Conservation (phyloP, 2,329 filamentous ascomycete species). For the Aschersonia sp. region DNA sequence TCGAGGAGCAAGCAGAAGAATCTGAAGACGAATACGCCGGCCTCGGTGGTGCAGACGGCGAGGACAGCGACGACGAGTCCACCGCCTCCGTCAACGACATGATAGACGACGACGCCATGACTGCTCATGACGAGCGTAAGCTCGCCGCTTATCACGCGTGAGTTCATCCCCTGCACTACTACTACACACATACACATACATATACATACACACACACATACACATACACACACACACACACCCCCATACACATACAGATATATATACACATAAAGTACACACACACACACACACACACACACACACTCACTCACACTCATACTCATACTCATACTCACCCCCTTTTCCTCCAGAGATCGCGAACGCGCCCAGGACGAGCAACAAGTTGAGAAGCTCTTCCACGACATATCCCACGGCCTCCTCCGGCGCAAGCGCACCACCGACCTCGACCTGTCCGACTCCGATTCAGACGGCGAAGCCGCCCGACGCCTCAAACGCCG, state of each 20-base stretch:
- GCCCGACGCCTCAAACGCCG: slow-evolving; percentile 68
- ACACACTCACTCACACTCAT: not conserved
- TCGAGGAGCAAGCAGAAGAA: slow-evolving; percentile 90
- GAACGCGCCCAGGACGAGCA: slow-evolving; percentile 73
- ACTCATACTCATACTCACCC: slow-evolving; percentile 5
- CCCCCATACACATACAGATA: no score
- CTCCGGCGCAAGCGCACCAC: slow-evolving; percentile 72
- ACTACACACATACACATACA: not conserved
- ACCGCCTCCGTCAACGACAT: slow-evolving; percentile 67
- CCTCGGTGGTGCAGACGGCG: slow-evolving; percentile 77
- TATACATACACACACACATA: not conserved
- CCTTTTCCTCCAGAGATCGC: slow-evolving; percentile 43
- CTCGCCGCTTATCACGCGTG: slow-evolving; percentile 82
- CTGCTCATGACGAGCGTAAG: slow-evolving; percentile 66
- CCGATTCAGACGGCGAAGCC: slow-evolving; percentile 73
- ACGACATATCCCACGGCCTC: slow-evolving; percentile 80
- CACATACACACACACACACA: slow-evolving; percentile 5
- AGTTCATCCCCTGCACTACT: slow-evolving; percentile 23
- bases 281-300: slow-evolving; percentile 5
- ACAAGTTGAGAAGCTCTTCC: slow-evolving; percentile 79
- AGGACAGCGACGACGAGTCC: slow-evolving; percentile 62
- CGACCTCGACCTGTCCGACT: slow-evolving; percentile 77
- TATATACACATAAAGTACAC: not conserved
- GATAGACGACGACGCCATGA: slow-evolving; percentile 72
- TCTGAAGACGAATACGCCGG: slow-evolving; percentile 98